Evolutionary conservation across 257 asterid genomes (phyloP).

Genomic region (Solanum chmielewskii): DNA sequence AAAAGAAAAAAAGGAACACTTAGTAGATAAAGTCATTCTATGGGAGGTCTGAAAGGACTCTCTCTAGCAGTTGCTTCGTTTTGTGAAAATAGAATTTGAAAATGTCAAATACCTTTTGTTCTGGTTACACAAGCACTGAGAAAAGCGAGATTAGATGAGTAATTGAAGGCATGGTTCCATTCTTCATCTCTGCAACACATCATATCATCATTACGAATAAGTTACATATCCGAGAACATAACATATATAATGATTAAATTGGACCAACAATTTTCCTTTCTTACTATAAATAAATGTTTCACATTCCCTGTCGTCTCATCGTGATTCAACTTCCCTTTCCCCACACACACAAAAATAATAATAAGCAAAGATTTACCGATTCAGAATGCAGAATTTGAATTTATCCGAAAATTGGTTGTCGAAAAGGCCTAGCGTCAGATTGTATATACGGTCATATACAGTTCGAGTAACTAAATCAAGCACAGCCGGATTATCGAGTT

Average conservation of each 20-base stretch:
- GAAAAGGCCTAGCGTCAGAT: background rate
- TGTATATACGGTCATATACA: background rate
- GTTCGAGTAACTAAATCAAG: conserved; percentile 1
- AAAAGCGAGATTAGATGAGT: background rate
- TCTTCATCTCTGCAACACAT: conserved; percentile 4
- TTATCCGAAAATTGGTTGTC: background rate
- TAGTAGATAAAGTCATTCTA: background rate
- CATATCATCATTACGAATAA: background rate
- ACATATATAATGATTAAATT: background rate
- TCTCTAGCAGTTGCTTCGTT: background rate
- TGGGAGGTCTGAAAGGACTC: background rate
- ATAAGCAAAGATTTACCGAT: background rate
- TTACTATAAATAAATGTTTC: background rate
- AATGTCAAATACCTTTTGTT: background rate
- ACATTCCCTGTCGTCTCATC: background rate
- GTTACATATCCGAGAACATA: background rate
- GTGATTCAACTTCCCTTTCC: background rate
- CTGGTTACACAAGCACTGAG: conserved; percentile 8
- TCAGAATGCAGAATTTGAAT: conserved; percentile 1
- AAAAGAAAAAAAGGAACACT: background rate
- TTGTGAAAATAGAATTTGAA: background rate
- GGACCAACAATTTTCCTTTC: background rate
- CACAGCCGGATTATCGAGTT: conserved; percentile 4
- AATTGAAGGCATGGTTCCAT: conserved; percentile 7
- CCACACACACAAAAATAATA: background rate